Evolutionary conservation across 2,329 filamentous ascomycete species (phyloP).

Genomic region (Talaromyces atroroseus): DNA sequence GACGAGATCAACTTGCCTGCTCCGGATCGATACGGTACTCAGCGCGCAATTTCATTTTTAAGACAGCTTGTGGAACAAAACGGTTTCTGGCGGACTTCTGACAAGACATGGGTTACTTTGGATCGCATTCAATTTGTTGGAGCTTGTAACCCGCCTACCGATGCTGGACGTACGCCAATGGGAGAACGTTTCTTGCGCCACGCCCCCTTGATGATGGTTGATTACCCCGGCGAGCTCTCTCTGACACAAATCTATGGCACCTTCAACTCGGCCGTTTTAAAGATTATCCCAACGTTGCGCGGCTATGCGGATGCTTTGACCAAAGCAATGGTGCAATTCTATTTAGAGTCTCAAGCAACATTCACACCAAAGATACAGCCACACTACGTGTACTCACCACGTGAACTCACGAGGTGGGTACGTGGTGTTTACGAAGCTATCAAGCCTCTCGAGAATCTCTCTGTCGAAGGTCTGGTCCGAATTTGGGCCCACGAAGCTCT

Average conservation of each 20-base stretch:
- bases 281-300: slow-evolving; percentile 90
- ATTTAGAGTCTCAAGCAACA: slow-evolving; percentile 84
- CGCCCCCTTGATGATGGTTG: slow-evolving; percentile 98
- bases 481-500: slow-evolving; percentile 98
- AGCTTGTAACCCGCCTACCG: slow-evolving; percentile 95
- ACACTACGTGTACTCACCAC: slow-evolving; percentile 98
- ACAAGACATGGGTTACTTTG: slow-evolving; percentile 95
- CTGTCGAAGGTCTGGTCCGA: slow-evolving; percentile 83
- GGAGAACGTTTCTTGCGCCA: slow-evolving; percentile 91
- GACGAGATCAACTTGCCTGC: slow-evolving; percentile 99
- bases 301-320: slow-evolving; percentile 93
- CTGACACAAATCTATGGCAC: slow-evolving; percentile 97
- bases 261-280: slow-evolving; percentile 92
- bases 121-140: slow-evolving; percentile 99
- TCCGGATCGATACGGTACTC: slow-evolving; percentile 94
- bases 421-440: slow-evolving; percentile 97
- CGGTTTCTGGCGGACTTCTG: slow-evolving; percentile 95
- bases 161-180: slow-evolving; percentile 92
- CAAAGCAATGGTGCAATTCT: slow-evolving; percentile 95
- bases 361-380: slow-evolving; percentile 97
- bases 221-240: slow-evolving; percentile 93
- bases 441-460: slow-evolving; percentile 78
- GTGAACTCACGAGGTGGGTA: slow-evolving; percentile 96
- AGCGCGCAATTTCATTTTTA: slow-evolving; percentile 94
- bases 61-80: slow-evolving; percentile 98